Base-by-base conservation (phyloP, 768 basidiomycete genomes). In the Boletellus sp. region DNA sequence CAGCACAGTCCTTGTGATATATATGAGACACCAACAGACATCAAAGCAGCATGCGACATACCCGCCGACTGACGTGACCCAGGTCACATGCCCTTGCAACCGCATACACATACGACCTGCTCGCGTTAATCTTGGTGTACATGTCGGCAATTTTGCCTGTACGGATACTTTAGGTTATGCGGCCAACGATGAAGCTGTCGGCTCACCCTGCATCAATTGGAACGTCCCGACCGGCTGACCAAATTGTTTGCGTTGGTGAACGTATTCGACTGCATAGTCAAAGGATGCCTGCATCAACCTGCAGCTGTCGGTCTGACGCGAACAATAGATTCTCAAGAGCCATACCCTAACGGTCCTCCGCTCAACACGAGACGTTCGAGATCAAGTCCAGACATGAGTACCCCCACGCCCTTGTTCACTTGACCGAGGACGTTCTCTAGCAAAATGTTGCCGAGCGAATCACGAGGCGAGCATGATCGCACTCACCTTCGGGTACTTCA, bases 231-330 rank as follows among this genome's bases (percentile, higher is more conserved):
- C 78, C 10, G 86, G 83, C 60, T 81, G 81, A 33, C 86, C 90
- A 58, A 97, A 97, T 64, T 97, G 94, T 68, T 91, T 83, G 54
- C 94, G 79, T 48, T 94, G 85, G 63, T 97, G 94, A n/a, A 93
- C 79, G 64, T 96, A 96, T 61, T 87, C 85, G 8, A 92, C 76
- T 10, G 89, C 85, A 54, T 85, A 75, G 66, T 96, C 93, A 61
- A 95, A 93, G 5, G 94, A 91, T 8, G 90, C 85, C 68, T 94
- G 93, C 90, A 93, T 93, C 49, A 95, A 76, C 24, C 90, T 91
- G 53, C 12, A 34, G 20, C 33, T 38, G 45, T 56, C 40, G 32
- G 56, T 40, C 41, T 43, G 32, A 44, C 20, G 24, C 43, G 23
- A 19, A 43, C 48, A 53, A 42, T 46, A 1, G 17, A 20, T 34